phyloP scores from a whole-genome alignment of 768 basidiomycete genomes.

The Goffeauzyma gilvescens region DNA sequence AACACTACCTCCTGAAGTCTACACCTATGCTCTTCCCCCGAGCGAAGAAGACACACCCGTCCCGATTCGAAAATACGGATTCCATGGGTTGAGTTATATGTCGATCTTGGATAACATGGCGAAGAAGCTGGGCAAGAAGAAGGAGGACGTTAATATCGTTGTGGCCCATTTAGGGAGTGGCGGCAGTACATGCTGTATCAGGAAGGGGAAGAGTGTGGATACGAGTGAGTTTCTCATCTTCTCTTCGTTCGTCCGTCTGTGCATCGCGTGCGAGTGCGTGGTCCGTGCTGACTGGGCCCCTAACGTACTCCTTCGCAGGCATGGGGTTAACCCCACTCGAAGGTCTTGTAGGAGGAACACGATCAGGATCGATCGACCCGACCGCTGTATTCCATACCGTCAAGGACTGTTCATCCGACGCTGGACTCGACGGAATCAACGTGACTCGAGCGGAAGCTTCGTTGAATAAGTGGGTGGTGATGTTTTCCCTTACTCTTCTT shows the following conservation, averaged over 20 bases:
- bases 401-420: conserved; percentile 45
- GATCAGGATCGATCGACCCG: conserved; percentile 65
- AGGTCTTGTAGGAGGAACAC: conserved; percentile 73
- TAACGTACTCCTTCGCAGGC: conserved; percentile 6
- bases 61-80: conserved; percentile 43
- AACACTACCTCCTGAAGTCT: conserved; percentile 54
- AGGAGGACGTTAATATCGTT: conserved; percentile 48
- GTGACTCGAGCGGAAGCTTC: conserved; percentile 35
- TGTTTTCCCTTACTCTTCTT: not conserved
- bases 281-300: not conserved
- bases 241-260: not conserved
- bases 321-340: conserved; percentile 87
- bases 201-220: conserved; percentile 53
- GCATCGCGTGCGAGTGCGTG: not conserved
- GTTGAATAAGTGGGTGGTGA: conserved; percentile 33
- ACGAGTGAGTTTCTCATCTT: conserved; percentile 36
- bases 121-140: conserved; percentile 41
- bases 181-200: conserved; percentile 61
- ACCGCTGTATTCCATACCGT: conserved; percentile 72
- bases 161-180: conserved; percentile 80
- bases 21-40: conserved; percentile 51
- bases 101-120: conserved; percentile 52
- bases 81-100: conserved; percentile 49
- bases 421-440: conserved; percentile 40
- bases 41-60: conserved; percentile 37